These are phyloP conservation scores for Buddleja alternifolia DNA, from an alignment of 257 asterid species.

Conservation along the genomic window DNA sequence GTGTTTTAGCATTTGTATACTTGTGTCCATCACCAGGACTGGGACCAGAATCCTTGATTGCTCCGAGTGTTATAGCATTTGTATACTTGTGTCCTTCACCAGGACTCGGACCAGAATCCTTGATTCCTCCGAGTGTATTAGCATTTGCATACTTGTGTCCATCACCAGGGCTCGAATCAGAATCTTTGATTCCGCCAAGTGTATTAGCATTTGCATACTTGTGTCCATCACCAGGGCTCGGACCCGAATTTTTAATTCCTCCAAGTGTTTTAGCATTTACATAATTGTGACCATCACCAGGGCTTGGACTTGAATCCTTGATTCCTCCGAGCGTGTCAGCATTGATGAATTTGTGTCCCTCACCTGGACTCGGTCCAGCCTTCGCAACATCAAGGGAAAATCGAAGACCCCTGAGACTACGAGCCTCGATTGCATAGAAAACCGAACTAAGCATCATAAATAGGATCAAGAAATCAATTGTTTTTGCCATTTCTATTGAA, in stretches of 20 bases:
- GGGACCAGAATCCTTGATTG: conserved; percentile 22
- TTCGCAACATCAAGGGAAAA: conserved; percentile 21
- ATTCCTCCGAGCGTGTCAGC: conserved; percentile 18
- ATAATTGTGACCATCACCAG: conserved; percentile 32
- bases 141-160: conserved; percentile 24
- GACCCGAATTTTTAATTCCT: conserved; percentile 42
- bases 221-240: conserved; percentile 45
- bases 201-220: not conserved
- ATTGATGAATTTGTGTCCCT: conserved; percentile 17
- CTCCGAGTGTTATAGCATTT: conserved; percentile 5
- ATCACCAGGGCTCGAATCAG: conserved; percentile 37
- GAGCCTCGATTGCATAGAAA: conserved; percentile 30
- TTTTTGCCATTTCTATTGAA: not conserved
- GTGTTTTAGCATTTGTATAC: no score
- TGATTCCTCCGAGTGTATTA: conserved; percentile 12
- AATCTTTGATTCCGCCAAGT: conserved; percentile 20
- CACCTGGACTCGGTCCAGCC: conserved; percentile 43
- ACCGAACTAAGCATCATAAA: conserved; percentile 30
- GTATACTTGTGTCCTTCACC: conserved; percentile 5
- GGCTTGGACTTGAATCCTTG: conserved; percentile 45
- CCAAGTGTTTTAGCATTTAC: not conserved
- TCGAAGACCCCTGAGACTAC: conserved; percentile 30
- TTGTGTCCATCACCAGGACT: conserved; percentile 32
- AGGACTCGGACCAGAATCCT: conserved; percentile 11
- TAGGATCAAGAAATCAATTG: not conserved